Evolutionary conservation across 768 basidiomycete genomes (phyloP).

Genomic region (Leucosporidium yakuticum): DNA sequence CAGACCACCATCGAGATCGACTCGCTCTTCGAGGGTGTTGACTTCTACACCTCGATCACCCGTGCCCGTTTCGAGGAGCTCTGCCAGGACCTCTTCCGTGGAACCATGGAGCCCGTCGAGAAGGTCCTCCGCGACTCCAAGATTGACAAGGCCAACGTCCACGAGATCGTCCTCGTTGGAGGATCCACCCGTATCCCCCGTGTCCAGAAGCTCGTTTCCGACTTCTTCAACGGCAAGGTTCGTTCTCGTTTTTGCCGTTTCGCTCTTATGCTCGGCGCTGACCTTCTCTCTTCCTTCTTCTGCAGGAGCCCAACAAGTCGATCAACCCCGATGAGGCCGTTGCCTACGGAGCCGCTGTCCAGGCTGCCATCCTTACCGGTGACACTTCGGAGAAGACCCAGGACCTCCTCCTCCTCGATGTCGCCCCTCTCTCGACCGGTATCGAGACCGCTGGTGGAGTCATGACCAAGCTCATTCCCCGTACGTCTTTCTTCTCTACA

Average conservation of each 20-base stretch:
- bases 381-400: constrained; percentile 98
- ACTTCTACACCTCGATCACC: constrained; percentile 96
- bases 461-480: constrained; percentile 83
- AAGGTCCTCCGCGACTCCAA: constrained; percentile 96
- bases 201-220: constrained; percentile 93
- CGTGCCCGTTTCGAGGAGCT: constrained; percentile 97
- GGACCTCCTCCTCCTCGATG: constrained; percentile 91
- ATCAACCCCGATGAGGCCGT: constrained; percentile 99
- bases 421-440: constrained; percentile 81
- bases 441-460: constrained; percentile 99
- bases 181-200: constrained; percentile 98
- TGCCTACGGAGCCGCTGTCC: constrained; percentile 96
- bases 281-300: neutral
- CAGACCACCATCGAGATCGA: constrained; percentile 98
- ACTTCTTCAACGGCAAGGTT: constrained; percentile 80
- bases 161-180: constrained; percentile 96
- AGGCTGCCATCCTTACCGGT: constrained; percentile 94
- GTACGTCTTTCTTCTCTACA: no score
- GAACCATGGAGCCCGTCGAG: constrained; percentile 90
- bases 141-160: constrained; percentile 90
- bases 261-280: neutral
- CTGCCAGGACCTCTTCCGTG: constrained; percentile 89
- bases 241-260: neutral
- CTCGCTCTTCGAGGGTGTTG: constrained; percentile 93
- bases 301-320: constrained; percentile 94